Conservation (phyloP, 768 basidiomycete genomes). For the Lactarius trivialis region DNA sequence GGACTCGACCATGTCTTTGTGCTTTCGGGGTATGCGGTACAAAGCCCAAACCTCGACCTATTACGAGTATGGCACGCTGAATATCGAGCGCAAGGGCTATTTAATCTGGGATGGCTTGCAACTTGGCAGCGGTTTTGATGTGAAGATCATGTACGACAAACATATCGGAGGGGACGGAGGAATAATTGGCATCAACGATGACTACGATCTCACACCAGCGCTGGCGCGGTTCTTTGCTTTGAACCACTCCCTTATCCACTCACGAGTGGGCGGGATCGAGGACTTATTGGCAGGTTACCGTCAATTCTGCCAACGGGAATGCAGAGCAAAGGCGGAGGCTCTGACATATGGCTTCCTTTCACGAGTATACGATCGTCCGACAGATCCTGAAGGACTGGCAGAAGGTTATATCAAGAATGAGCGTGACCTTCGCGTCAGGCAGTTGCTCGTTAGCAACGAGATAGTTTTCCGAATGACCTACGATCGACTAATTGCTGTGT, state of each 20-base stretch:
- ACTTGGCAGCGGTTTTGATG: slow-evolving; percentile 63
- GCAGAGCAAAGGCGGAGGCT: slow-evolving; percentile 43
- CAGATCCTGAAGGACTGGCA: slow-evolving; percentile 38
- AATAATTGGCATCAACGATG: slow-evolving; percentile 57
- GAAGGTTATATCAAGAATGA: slow-evolving; percentile 44
- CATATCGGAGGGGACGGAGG: slow-evolving; percentile 42
- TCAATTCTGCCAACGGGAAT: slow-evolving; percentile 41
- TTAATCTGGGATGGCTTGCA: slow-evolving; percentile 46
- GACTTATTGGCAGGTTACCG: slow-evolving; percentile 47
- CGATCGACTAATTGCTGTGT: slow-evolving; percentile 46
- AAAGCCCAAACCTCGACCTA: slow-evolving; percentile 41
- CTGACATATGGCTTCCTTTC: slow-evolving; percentile 60
- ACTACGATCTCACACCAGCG: slow-evolving; percentile 53
- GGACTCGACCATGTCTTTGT: slow-evolving; percentile 40
- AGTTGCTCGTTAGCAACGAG: slow-evolving; percentile 42
- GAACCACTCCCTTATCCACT: slow-evolving; percentile 46
- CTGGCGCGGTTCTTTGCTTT: slow-evolving; percentile 58
- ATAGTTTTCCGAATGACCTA: slow-evolving; percentile 44
- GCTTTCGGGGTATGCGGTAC: slow-evolving; percentile 43
- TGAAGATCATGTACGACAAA: slow-evolving; percentile 52
- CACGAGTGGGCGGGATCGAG: slow-evolving; percentile 40
- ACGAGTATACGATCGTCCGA: slow-evolving; percentile 52
- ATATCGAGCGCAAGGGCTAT: slow-evolving; percentile 47
- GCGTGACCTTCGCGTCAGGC: slow-evolving; percentile 47
- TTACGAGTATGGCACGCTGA: slow-evolving; percentile 43